Conservation (phyloP, 2,329 filamentous ascomycete species). For the Nemania sp. region DNA sequence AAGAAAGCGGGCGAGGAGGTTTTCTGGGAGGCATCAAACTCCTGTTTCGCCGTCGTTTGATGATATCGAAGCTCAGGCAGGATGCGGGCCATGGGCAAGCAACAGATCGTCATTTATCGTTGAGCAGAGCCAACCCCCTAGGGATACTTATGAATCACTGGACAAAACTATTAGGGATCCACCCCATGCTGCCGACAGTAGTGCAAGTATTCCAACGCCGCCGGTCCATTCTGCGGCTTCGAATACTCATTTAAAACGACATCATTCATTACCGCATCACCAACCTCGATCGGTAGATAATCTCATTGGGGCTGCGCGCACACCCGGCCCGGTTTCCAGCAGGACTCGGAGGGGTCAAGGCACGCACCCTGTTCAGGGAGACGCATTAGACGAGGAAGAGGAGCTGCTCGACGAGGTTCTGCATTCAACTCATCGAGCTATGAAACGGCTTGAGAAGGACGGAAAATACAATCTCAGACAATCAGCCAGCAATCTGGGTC, state of each 20-base stretch:
- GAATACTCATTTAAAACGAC: conserved; percentile 61
- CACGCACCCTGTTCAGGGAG: conserved; percentile 77
- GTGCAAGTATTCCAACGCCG: conserved; percentile 51
- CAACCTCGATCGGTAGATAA: conserved; percentile 68
- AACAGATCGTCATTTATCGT: conserved; percentile 83
- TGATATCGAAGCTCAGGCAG: conserved; percentile 89
- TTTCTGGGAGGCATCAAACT: conserved; percentile 88
- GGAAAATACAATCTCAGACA: conserved; percentile 59
- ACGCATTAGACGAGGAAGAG: conserved; percentile 94
- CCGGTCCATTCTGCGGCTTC: conserved; percentile 56
- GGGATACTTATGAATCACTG: conserved; percentile 63
- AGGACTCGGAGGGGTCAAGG: conserved; percentile 80
- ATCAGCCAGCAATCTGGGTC: conserved; percentile 64
- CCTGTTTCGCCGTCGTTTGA: conserved; percentile 78
- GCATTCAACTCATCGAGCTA: conserved; percentile 73
- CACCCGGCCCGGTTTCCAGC: conserved; percentile 68
- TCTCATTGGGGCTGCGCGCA: conserved; percentile 57
- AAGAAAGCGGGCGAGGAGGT: conserved; percentile 85
- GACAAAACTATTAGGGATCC: conserved; percentile 61
- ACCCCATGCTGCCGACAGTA: conserved; percentile 53
- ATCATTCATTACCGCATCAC: conserved; percentile 66
- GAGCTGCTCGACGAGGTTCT: conserved; percentile 91
- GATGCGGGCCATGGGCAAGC: conserved; percentile 85
- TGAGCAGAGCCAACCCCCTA: conserved; percentile 58
- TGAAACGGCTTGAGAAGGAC: conserved; percentile 68